Evolutionary conservation across 768 basidiomycete species (phyloP), one percentile per base, ranked within the genome.

Genomic region (Aureoboletus auriporus): DNA sequence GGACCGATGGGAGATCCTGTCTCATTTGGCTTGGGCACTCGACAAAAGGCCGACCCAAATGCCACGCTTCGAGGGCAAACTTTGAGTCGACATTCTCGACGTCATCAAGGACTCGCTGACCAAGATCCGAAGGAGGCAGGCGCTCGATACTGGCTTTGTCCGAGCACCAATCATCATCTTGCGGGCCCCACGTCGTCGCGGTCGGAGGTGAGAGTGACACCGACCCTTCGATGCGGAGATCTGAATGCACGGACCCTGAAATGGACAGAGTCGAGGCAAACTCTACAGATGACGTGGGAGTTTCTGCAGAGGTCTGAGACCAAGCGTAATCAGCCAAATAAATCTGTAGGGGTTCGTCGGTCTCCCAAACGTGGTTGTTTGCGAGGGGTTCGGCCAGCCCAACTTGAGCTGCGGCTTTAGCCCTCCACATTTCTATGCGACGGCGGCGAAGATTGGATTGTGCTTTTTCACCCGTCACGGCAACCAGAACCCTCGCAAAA

Each of bases 231-330:
- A 71, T 49, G 8, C 82, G 78, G 44, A 75, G 55, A 17, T 76
- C 80, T 29, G 85, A 56, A 59, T 83, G 79, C 12, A 86, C 66
- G 10, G 84, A 87, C 20, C 71, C 71, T 33, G 73, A 59, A 36
- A 67, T 68, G 50, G 66, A 66, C 52, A 65, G 71, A 9, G 71
- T 69, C 7, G 65, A 44, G 10, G 70, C 63, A 3, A 75, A 75
- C 29, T 71, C 61, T 11, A 68, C 62, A 38, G 73, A 71, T 43
- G 66, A 64, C 42, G 74, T 75, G 29, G 67, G 68, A 17, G 86
- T 87, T n/a, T 87, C 86, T 3, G 66, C 64, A 7, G 86, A 87
- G 8, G 84, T 82, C 23, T 79, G 72, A 8, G 85, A 86, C 82
- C 85, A 89, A 8, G 74, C 60, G 58, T 76, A 89, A 54, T 88